Base-by-base conservation (phyloP, 108 stramenopile genomes). In the Schizochytrium sp. region DNA sequence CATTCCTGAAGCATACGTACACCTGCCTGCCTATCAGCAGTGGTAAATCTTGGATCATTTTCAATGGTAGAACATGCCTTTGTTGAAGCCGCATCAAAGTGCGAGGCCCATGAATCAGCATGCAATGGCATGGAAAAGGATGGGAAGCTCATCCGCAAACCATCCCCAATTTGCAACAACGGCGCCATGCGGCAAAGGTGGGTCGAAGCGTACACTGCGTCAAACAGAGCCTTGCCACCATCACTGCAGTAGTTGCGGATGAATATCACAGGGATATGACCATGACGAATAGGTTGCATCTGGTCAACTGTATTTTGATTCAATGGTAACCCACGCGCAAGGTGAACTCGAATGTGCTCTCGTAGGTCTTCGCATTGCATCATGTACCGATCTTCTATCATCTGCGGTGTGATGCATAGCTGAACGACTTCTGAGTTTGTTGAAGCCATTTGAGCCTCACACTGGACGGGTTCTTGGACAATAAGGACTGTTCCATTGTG, bases 131-230 rank as follows among this genome's bases (percentile, higher is more conserved):
- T 69, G 2, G 64, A 69, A 69, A 69, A 69, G 8, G 64, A 38
- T 8, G 64, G 64, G 15, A 69, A 69, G 28, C 64, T 69, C 64
- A 69, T 69, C 42, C 64, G 64, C 1, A 69, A 44, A 15, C 64
- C 64, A 15, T 69, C 64, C 8, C 64, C 64, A 69, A 69, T 69
- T 15, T 69, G 64, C 12, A 69, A 44, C 28, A 69, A 44, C 64
- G 64, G 64, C 64, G 64, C 64, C 64, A 69, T 69, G 42, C 64
- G 12, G 64, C 64, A 69, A 15, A 69, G 64, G 64, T 69, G 64
- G 42, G 64, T 69, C 28, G 64, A 69, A 8, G 64, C 64, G 64
- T 69, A 69, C 10, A 69, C 44, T 38, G 64, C 64, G 10, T 69
- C 64, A 15, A 69, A 15, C 8, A 69, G 10, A 44, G 64, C 64